phyloP scores from a whole-genome alignment of 495 filamentous ascomycete species.

The Aspergillus nidulans region DNA sequence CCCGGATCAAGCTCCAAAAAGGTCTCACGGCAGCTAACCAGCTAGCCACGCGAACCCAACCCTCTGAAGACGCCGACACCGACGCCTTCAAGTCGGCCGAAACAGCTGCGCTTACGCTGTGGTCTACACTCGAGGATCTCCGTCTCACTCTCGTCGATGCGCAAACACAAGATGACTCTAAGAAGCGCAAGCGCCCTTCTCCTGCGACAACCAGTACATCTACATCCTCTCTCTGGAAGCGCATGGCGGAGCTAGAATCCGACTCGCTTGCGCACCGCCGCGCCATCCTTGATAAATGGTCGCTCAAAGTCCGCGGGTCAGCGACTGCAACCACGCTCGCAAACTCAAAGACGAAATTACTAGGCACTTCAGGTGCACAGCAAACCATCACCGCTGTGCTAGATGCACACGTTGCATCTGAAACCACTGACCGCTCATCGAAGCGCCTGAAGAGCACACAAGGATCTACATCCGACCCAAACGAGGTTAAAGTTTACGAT shows the following conservation, averaged over 20 bases:
- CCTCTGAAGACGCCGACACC: slow-evolving; percentile 23
- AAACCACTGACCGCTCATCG: slow-evolving; percentile 50
- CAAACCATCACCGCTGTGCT: slow-evolving; percentile 69
- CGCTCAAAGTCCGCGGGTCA: slow-evolving; percentile 47
- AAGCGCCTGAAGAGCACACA: not conserved
- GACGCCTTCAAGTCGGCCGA: slow-evolving; percentile 70
- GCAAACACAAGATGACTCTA: slow-evolving; percentile 40
- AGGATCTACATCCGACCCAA: not conserved
- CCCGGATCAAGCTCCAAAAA: slow-evolving; percentile 87
- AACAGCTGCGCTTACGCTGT: slow-evolving; percentile 79
- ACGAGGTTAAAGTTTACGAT: slow-evolving; percentile 62
- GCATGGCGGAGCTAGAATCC: slow-evolving; percentile 64
- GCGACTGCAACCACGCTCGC: slow-evolving; percentile 26
- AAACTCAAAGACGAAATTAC: slow-evolving; percentile 41
- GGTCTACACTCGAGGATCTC: slow-evolving; percentile 75
- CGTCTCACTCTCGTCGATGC: slow-evolving; percentile 55
- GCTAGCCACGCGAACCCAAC: slow-evolving; percentile 42
- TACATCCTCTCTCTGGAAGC: slow-evolving; percentile 61
- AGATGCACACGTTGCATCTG: slow-evolving; percentile 64
- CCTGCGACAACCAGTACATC: slow-evolving; percentile 47
- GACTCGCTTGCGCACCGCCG: slow-evolving; percentile 40
- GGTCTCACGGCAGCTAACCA: slow-evolving; percentile 78
- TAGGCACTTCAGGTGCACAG: slow-evolving; percentile 35
- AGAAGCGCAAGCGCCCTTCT: slow-evolving; percentile 56
- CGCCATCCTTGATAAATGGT: slow-evolving; percentile 45